phyloP scores from a whole-genome alignment of 176 grass and related monocot species.

The Luzula sylvatica region DNA sequence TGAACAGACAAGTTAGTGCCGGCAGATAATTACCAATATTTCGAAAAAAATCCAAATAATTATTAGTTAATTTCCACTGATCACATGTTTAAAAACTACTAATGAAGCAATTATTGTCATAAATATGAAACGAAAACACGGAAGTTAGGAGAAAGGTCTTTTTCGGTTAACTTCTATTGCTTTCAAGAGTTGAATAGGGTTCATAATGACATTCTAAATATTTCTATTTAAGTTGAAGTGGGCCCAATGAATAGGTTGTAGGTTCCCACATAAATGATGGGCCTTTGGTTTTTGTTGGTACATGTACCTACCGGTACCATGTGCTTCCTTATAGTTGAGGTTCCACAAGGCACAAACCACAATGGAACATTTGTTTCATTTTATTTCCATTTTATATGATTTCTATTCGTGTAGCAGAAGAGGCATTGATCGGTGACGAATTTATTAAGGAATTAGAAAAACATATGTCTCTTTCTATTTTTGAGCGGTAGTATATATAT shows the following conservation, averaged over 20 bases:
- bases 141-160: slow-evolving; percentile 16
- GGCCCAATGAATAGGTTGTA: background rate
- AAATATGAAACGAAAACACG: background rate
- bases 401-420: too few relatives aligned
- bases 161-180: background rate
- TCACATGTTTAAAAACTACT: too few relatives aligned
- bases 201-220: background rate
- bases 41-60: too few relatives aligned
- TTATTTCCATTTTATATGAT: too few relatives aligned
- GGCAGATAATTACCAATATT: too few relatives aligned
- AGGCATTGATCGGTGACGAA: too few relatives aligned
- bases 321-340: background rate
- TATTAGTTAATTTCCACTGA: too few relatives aligned
- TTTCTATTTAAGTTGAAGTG: slow-evolving; percentile 3
- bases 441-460: too few relatives aligned
- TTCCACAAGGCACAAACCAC: background rate
- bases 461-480: too few relatives aligned
- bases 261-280: slow-evolving; percentile 9
- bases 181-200: background rate
- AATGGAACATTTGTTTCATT: too few relatives aligned
- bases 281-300: background rate
- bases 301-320: slow-evolving; percentile 2
- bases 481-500: too few relatives aligned
- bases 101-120: slow-evolving; percentile 9
- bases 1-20: too few relatives aligned